Conservation (phyloP, 345 rosid species). For the rapeseed (Brassica napus) region DNA sequence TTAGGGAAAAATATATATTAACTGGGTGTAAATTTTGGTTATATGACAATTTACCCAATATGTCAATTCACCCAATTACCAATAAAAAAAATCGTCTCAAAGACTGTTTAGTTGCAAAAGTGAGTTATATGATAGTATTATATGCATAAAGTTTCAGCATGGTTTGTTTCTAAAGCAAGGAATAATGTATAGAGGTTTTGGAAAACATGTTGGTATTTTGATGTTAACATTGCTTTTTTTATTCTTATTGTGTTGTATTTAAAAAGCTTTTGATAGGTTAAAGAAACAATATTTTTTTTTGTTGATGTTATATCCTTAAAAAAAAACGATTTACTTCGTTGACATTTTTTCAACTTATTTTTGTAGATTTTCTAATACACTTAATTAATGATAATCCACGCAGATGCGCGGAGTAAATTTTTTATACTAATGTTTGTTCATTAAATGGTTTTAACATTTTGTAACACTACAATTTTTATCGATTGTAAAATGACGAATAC, state of each 20-base stretch:
- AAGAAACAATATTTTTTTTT: neutral
- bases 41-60: neutral
- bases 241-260: neutral
- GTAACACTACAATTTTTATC: no score
- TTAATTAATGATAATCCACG: no score
- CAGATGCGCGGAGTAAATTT: no score
- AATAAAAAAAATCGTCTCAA: no score
- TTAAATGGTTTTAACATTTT: no score
- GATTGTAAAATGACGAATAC: no score
- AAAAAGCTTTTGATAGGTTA: neutral
- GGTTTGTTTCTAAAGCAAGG: conserved; percentile 45
- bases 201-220: neutral
- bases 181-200: neutral
- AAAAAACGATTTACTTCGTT: no score
- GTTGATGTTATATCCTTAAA: neutral
- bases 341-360: no score
- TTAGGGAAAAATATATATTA: no score
- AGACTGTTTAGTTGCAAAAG: neutral
- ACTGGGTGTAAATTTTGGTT: no score
- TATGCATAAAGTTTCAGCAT: conserved; percentile 20
- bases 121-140: neutral
- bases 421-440: no score
- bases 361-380: no score
- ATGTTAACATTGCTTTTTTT: neutral
- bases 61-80: neutral